A percentile compares a stretch with the other conserved stretches of the same genome.
Conservation (phyloP, 352 stramenopile genomes). For the Globisporangium paddicum region DNA sequence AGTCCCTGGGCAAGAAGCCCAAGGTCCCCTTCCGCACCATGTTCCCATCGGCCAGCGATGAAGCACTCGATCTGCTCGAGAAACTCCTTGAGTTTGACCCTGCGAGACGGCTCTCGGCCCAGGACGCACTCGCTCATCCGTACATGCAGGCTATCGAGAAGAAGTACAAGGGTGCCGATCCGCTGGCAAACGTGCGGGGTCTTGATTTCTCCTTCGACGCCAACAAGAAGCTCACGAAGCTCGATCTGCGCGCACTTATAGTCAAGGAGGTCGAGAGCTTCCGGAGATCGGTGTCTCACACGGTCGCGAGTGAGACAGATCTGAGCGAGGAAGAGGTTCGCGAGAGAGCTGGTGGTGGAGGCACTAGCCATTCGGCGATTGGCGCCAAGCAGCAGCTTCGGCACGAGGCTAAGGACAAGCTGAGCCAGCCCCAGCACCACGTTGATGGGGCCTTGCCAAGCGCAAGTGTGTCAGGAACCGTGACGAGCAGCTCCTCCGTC, state of each 20-base stretch:
- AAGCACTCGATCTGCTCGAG: constrained; percentile 62
- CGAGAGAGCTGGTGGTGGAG: neutral
- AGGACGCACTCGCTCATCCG: constrained; percentile 59
- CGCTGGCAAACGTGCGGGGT: constrained; percentile 23
- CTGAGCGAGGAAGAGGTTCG: constrained; percentile 8
- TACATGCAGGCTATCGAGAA: constrained; percentile 70
- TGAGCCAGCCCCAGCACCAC: neutral
- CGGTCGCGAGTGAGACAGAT: neutral
- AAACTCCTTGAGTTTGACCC: constrained; percentile 67
- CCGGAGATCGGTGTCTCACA: constrained; percentile 24
- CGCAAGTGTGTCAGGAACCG: neutral
- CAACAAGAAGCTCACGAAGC: constrained; percentile 62
- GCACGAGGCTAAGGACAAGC: neutral
- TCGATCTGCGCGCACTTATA: constrained; percentile 62
- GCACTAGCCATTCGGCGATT: neutral
- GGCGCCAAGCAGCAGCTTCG: constrained; percentile 7
- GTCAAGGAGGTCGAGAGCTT: constrained; percentile 67
- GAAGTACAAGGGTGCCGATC: constrained; percentile 50
- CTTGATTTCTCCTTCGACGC: constrained; percentile 67
- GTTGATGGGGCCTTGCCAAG: neutral
- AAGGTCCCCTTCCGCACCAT: constrained; percentile 46
- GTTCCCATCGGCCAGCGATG: constrained; percentile 45
- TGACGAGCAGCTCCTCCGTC: neutral
- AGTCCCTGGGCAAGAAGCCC: constrained; percentile 50
- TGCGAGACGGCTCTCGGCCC: constrained; percentile 37